phyloP scores from a whole-genome alignment of 176 grass and related monocot species.

The Triticum monococcum region DNA sequence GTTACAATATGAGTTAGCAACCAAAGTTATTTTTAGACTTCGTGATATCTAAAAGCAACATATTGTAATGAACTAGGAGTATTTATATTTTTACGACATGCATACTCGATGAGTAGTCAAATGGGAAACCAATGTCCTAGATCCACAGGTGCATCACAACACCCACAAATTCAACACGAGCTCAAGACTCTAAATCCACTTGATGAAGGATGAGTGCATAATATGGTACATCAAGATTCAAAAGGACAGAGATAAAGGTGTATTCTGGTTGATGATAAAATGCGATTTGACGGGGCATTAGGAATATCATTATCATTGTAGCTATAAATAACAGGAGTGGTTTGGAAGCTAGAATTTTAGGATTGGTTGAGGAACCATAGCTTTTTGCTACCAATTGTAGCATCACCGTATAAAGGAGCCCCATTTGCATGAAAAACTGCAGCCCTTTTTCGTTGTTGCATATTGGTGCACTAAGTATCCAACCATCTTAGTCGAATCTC shows the following conservation, averaged over 20 bases:
- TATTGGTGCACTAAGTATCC: constrained; percentile 20
- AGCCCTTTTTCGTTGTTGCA: not conserved
- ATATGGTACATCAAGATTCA: not conserved
- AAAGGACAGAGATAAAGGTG: not conserved
- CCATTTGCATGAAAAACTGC: constrained; percentile 25
- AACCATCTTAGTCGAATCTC: constrained; percentile 16
- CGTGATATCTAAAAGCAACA: too few relatives aligned
- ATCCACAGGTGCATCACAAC: too few relatives aligned
- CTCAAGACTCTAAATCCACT: too few relatives aligned
- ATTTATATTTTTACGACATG: too few relatives aligned
- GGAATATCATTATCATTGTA: not conserved
- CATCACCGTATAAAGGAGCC: constrained; percentile 22
- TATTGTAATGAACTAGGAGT: too few relatives aligned
- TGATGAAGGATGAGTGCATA: not conserved
- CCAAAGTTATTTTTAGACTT: too few relatives aligned
- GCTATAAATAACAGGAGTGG: not conserved
- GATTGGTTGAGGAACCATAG: not conserved
- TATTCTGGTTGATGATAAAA: not conserved
- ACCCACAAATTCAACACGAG: too few relatives aligned
- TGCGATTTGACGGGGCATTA: not conserved
- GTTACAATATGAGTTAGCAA: too few relatives aligned
- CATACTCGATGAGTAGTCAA: too few relatives aligned
- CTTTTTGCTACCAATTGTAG: constrained; percentile 15
- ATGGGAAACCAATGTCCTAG: too few relatives aligned
- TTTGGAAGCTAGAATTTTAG: constrained; percentile 5